These are phyloP conservation scores for Cercospora sesami DNA, from an alignment of 2,329 filamentous ascomycete species.

Conservation along the genomic window DNA sequence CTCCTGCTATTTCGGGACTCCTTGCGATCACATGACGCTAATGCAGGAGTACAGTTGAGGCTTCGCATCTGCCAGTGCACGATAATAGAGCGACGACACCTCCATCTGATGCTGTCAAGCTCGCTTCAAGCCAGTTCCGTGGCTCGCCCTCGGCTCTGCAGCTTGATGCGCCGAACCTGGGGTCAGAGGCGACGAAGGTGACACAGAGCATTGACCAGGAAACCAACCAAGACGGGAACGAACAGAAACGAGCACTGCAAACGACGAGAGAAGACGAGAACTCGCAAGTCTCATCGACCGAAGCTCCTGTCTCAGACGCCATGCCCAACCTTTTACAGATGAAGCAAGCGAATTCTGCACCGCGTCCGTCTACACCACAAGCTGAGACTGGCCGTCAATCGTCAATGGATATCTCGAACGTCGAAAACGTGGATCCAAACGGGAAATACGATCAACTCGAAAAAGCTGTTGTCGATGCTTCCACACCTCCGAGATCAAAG, in stretches of 20 bases:
- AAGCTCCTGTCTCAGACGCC: background rate
- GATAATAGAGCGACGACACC: slow-evolving; percentile 27
- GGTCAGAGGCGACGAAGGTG: background rate
- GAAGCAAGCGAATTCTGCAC: background rate
- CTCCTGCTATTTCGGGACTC: slow-evolving; percentile 15
- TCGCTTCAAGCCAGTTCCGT: slow-evolving; percentile 16
- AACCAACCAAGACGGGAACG: background rate
- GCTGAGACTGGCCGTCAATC: background rate
- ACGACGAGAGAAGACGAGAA: background rate
- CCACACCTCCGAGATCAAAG: slow-evolving; percentile 22
- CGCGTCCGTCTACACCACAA: background rate
- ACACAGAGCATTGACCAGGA: background rate
- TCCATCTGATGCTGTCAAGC: slow-evolving; percentile 19
- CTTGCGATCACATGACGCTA: slow-evolving; percentile 29
- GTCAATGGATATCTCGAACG: background rate
- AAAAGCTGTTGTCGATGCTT: slow-evolving; percentile 28
- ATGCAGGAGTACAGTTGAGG: slow-evolving; percentile 30
- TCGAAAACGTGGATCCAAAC: slow-evolving; percentile 8
- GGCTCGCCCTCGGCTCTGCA: slow-evolving; percentile 7
- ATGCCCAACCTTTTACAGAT: slow-evolving; percentile 6
- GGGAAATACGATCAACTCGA: slow-evolving; percentile 29
- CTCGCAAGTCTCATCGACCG: background rate
- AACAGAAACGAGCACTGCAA: background rate
- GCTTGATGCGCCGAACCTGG: background rate
- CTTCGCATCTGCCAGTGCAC: slow-evolving; percentile 25